A percentile compares a stretch with the other conserved stretches of the same genome.
These are phyloP conservation scores for Trichoderma erinaceum DNA, from an alignment of 495 filamentous ascomycete species.

Conservation along the genomic window DNA sequence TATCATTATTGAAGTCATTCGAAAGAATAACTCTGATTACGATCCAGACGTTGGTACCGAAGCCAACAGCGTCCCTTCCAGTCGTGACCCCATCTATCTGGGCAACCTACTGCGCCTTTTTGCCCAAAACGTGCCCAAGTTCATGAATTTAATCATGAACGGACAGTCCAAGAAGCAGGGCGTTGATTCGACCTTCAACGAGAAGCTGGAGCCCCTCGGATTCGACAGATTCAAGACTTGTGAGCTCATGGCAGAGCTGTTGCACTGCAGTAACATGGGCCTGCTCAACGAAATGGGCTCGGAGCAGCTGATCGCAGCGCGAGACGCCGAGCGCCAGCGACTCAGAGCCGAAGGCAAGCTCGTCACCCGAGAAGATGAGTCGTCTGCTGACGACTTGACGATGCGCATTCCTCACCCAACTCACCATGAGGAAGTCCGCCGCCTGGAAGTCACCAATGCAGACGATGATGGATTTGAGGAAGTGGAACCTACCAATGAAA, in stretches of 20 bases:
- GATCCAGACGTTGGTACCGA: conserved; percentile 81
- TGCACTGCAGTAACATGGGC: conserved; percentile 99
- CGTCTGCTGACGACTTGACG: conserved; percentile 35
- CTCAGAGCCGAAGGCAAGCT: conserved; percentile 65
- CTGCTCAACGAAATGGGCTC: conserved; percentile 89
- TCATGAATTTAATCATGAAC: conserved; percentile 84
- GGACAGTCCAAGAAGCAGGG: conserved; percentile 45
- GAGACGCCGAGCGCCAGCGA: conserved; percentile 75
- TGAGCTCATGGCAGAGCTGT: conserved; percentile 94
- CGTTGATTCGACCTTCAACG: conserved; percentile 67
- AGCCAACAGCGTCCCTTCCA: conserved; percentile 68
- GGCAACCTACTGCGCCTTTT: conserved; percentile 88
- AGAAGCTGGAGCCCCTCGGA: conserved; percentile 86
- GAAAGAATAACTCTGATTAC: conserved; percentile 99
- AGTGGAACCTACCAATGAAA: conserved; percentile 63
- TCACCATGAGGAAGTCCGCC: conserved; percentile 45
- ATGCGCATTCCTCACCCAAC: conserved; percentile 43
- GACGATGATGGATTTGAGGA: conserved; percentile 97
- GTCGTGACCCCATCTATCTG: conserved; percentile 92
- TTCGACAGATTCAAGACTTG: conserved; percentile 99
- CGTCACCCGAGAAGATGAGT: conserved; percentile 29
- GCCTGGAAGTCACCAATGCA: conserved; percentile 66
- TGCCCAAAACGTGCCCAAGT: conserved; percentile 85
- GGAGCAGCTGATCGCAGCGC: conserved; percentile 73
- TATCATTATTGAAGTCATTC: conserved; percentile 96